phyloP scores from a whole-genome alignment of 768 basidiomycete species.

The Astraeus odoratus region DNA sequence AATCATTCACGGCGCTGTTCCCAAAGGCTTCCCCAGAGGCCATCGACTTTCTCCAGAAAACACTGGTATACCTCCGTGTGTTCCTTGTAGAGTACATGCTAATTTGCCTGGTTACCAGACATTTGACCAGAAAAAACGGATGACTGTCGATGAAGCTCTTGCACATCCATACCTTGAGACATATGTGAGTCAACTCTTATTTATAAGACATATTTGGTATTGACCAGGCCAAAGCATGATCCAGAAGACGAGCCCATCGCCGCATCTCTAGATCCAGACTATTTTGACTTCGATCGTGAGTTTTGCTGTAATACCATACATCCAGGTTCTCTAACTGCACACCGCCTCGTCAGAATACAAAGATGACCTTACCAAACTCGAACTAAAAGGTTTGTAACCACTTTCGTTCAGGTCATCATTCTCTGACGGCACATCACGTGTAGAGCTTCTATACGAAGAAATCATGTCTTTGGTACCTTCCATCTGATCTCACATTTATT shows the following conservation, averaged over 20 bases:
- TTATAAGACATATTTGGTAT: constrained; percentile 1
- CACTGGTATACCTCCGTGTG: constrained; percentile 42
- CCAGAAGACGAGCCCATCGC: constrained; percentile 85
- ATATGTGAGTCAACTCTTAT: constrained; percentile 42
- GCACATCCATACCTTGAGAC: constrained; percentile 77
- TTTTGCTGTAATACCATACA: constrained; percentile 3
- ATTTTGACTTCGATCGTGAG: constrained; percentile 88
- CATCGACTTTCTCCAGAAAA: constrained; percentile 66
- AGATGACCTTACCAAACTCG: constrained; percentile 68
- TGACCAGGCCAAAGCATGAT: constrained; percentile 50
- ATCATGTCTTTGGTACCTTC: constrained; percentile 68
- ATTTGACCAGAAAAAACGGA: constrained; percentile 82
- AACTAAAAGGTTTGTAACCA: constrained; percentile 47
- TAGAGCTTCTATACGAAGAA: constrained; percentile 75
- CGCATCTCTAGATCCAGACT: constrained; percentile 72
- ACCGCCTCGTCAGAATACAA: constrained; percentile 48
- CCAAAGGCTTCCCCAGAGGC: constrained; percentile 70
- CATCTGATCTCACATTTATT: no score
- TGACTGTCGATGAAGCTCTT: constrained; percentile 77
- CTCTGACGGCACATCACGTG: constrained; percentile 6
- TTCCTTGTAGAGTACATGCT: constrained; percentile 23
- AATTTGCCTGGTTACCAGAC: constrained; percentile 37
- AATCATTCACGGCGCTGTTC: constrained; percentile 65
- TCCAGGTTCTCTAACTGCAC: constrained; percentile 2
- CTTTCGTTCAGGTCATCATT: not conserved